Evolutionary conservation across 2,329 filamentous ascomycete genomes (phyloP).

Genomic region (Talaromyces sp.): DNA sequence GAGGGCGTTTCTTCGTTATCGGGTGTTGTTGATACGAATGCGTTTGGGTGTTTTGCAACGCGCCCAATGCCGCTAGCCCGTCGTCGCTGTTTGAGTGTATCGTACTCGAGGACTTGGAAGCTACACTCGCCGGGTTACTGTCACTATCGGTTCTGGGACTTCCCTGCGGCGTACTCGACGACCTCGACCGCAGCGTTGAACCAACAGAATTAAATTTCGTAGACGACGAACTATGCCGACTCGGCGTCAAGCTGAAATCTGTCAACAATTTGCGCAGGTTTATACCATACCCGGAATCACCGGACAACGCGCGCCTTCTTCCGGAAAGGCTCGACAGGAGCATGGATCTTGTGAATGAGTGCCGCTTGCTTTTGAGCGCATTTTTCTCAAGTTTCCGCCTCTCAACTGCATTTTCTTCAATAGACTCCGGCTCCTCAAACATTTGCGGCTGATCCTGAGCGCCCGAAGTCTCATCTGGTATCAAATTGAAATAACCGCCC

Average conservation of each 20-base stretch:
- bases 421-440: slow-evolving; percentile 32
- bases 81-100: slow-evolving; percentile 26
- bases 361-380: slow-evolving; percentile 9
- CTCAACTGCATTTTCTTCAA: neutral
- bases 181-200: slow-evolving; percentile 10
- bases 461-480: slow-evolving; percentile 32
- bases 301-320: slow-evolving; percentile 36
- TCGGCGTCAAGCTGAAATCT: slow-evolving; percentile 31
- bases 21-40: slow-evolving; percentile 33
- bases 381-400: slow-evolving; percentile 16
- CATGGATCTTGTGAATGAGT: slow-evolving; percentile 9
- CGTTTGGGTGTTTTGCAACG: slow-evolving; percentile 28
- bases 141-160: slow-evolving; percentile 12
- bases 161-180: slow-evolving; percentile 14
- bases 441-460: slow-evolving; percentile 28
- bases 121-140: neutral
- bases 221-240: slow-evolving; percentile 28
- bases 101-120: neutral
- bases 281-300: slow-evolving; percentile 27
- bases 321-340: slow-evolving; percentile 23
- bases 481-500: slow-evolving; percentile 47
- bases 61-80: slow-evolving; percentile 31
- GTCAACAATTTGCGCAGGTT: slow-evolving; percentile 36
- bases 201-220: slow-evolving; percentile 25
- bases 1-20: slow-evolving; percentile 23